Percentiles rank a stretch among this genome's conserved stretches.
phyloP scores from a whole-genome alignment of 352 stramenopile genomes.

The Blastocystis sp. region DNA sequence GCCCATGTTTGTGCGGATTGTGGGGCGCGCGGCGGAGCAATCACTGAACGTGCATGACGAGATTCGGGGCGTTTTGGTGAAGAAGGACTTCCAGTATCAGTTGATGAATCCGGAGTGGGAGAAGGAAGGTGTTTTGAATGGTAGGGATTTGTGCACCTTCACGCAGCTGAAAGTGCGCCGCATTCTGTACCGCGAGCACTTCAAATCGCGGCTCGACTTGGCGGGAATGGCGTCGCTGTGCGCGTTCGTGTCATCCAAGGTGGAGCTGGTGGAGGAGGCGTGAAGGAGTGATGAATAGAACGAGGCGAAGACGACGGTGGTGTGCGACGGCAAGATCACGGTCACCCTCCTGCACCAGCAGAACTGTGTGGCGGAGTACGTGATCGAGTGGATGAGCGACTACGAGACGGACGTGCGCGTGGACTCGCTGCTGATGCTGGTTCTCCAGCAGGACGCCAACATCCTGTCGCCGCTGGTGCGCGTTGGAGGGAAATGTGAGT shows the following conservation, averaged over 20 bases:
- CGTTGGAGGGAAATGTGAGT: background rate
- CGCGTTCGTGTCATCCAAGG: background rate
- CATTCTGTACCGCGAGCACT: slow-evolving; percentile 62
- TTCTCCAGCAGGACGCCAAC: slow-evolving; percentile 62
- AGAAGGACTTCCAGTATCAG: slow-evolving; percentile 66
- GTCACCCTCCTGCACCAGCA: background rate
- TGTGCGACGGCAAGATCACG: slow-evolving; percentile 4
- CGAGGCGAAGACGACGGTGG: background rate
- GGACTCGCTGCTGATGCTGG: slow-evolving; percentile 49
- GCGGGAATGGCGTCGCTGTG: background rate
- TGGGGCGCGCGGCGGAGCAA: slow-evolving; percentile 24
- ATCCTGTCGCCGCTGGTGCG: slow-evolving; percentile 36
- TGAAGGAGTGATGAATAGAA: background rate
- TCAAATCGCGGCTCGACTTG: slow-evolving; percentile 34
- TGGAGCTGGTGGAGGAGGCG: background rate
- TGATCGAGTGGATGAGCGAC: slow-evolving; percentile 54
- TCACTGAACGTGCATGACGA: slow-evolving; percentile 77
- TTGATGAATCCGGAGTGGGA: slow-evolving; percentile 61
- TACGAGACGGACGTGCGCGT: slow-evolving; percentile 38
- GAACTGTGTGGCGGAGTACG: slow-evolving; percentile 54
- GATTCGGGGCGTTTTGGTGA: slow-evolving; percentile 80
- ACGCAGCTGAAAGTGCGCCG: slow-evolving; percentile 64
- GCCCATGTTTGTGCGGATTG: slow-evolving; percentile 28
- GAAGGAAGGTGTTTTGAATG: slow-evolving; percentile 77
- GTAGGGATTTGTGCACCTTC: slow-evolving; percentile 78